Conservation (phyloP, 306 rosid genomes). For the Glycine soja region DNA sequence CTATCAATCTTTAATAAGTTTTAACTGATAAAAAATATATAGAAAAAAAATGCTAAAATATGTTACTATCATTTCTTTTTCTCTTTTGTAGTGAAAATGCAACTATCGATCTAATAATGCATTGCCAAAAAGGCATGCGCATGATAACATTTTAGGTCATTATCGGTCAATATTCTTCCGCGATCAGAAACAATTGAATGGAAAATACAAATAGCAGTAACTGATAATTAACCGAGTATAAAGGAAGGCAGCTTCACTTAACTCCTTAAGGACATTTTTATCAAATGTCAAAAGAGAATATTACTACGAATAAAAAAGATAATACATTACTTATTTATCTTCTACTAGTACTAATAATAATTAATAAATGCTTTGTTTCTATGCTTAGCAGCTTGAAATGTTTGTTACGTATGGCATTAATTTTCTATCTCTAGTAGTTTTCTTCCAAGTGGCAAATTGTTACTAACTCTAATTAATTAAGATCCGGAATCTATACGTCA, state of each 20-base stretch:
- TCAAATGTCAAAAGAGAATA: conserved; percentile 25
- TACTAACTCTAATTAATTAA: background rate
- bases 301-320: no score
- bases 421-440: background rate
- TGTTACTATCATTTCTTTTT: background rate
- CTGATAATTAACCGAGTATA: background rate
- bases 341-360: background rate
- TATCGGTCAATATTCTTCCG: conserved; percentile 1
- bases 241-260: background rate
- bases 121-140: background rate
- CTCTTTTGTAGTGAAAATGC: background rate
- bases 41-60: background rate
- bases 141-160: background rate
- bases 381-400: conserved; percentile 6
- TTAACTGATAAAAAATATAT: background rate
- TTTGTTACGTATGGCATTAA: conserved; percentile 12
- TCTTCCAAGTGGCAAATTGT: conserved; percentile 27
- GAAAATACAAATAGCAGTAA: background rate
- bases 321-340: background rate
- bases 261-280: background rate
- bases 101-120: background rate
- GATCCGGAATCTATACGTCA: conserved; percentile 13
- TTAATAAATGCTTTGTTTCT: conserved; percentile 10
- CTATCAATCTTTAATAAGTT: background rate
- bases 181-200: background rate